Conservation (phyloP, 208 protist genomes). For the Sergeia podlipaevii region DNA sequence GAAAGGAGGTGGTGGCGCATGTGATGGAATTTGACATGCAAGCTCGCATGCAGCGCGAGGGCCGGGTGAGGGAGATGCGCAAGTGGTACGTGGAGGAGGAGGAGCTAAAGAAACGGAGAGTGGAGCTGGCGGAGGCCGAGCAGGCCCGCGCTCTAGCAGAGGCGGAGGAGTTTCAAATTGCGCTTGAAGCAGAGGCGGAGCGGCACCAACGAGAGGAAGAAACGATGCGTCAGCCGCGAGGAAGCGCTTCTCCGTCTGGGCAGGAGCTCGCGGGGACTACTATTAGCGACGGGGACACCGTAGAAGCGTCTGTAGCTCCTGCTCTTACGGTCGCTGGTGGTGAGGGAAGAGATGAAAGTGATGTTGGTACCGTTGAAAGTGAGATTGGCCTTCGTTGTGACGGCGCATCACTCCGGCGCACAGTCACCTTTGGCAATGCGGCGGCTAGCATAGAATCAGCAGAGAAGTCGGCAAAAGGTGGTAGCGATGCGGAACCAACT, state of each 20-base stretch:
- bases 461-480: too few species aligned
- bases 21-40: constrained; percentile 73
- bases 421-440: too few species aligned
- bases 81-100: constrained; percentile 33
- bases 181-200: background rate
- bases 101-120: constrained; percentile 25
- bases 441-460: too few species aligned
- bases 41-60: constrained; percentile 38
- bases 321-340: too few species aligned
- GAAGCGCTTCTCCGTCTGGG: too few species aligned
- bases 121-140: constrained; percentile 30
- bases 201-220: constrained; percentile 1
- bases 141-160: constrained; percentile 21
- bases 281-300: too few species aligned
- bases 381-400: background rate
- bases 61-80: constrained; percentile 36
- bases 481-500: too few species aligned
- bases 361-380: background rate
- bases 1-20: constrained; percentile 69
- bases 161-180: constrained; percentile 12
- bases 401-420: too few species aligned
- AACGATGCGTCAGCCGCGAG: too few species aligned
- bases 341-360: background rate
- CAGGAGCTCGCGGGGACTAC: too few species aligned
- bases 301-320: too few species aligned